A percentile compares a stretch with the other conserved stretches of the same genome.
Evolutionary conservation across 169 alveolate species (phyloP).

Genomic region (Plasmodium sp.): DNA sequence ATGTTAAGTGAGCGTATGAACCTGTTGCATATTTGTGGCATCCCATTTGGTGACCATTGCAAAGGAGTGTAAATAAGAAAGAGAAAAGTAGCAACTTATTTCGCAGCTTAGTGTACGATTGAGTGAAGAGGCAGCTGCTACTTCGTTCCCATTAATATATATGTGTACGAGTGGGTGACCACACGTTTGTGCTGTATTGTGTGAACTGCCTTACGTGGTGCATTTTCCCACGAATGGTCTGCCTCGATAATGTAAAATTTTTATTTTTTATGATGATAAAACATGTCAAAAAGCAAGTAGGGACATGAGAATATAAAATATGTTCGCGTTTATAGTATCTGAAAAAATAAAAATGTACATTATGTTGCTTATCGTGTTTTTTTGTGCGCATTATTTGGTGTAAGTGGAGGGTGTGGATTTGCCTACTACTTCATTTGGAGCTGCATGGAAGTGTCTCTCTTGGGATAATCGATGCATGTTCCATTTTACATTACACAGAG

Average conservation of each 20-base stretch:
- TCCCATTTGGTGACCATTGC: neutral
- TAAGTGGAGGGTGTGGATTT: neutral
- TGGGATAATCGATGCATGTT: neutral
- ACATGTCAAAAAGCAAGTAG: constrained; percentile 66
- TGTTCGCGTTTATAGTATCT: constrained; percentile 57
- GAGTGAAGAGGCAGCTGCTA: neutral
- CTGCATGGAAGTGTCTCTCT: neutral
- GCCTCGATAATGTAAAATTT: constrained; percentile 13
- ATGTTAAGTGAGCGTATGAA: neutral
- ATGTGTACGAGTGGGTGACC: neutral
- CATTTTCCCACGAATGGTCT: neutral
- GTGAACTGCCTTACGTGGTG: neutral
- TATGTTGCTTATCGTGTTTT: neutral
- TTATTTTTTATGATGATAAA: constrained; percentile 74
- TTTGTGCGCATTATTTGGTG: neutral
- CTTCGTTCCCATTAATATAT: neutral
- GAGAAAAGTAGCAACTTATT: neutral
- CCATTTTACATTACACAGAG: neutral
- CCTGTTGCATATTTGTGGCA: neutral
- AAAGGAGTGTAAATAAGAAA: neutral
- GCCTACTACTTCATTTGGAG: neutral
- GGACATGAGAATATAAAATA: constrained; percentile 74
- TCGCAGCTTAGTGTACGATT: neutral
- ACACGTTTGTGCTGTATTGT: neutral
- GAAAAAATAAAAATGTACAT: constrained; percentile 60